Evolutionary conservation across 2,329 filamentous ascomycete genomes (phyloP), one percentile per base, ranked within the genome.

Genomic region (Plenodomus tracheiphilus): DNA sequence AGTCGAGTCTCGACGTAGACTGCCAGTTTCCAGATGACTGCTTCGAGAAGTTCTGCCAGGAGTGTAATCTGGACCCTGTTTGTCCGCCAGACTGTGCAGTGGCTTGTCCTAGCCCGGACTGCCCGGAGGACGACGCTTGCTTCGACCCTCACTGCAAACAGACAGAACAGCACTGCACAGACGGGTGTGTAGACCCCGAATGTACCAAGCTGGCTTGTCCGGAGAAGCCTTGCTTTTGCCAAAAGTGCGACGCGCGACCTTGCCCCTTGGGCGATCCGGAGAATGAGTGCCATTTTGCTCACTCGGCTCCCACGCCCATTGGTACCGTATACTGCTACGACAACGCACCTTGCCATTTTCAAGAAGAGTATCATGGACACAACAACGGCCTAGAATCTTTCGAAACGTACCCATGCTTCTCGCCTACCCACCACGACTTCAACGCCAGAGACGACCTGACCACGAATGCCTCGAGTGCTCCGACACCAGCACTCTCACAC

Each of bases 261-360:
- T 73, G 68, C 42, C 64, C 66, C 6, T 41, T 71, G 41, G 65
- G 63, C 28, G 63, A 71, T 39, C 62, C 53, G 2, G 43, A 55
- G 39, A 65, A 61, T 46, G 64, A 67, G 43, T 72, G 70, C 41
- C 65, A 71, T 46, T 51, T 64, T 17, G 61, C 62, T 7, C 68
- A 72, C 43, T 59, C 67, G n/a, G 62, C 60, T 4, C 64, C 66
- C 28, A 64, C 62, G 15, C 42, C 56, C 6, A 51, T 62, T 28
- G 65, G 67, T 20, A 69, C 67, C n/a, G 59, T 70, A 28, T 67
- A 60, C 61, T 71, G 68, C 57, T 69, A 65, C 54, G 67, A 69
- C 43, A 59, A 64, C 44, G 59, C 63, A 11, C 59, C 64, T 38
- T 70, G 66, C 56, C 68, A 69, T 47, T 69, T 71, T 21, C 67